phyloP scores from a whole-genome alignment of 345 rosid species.

The Eucalyptus curtisii region DNA sequence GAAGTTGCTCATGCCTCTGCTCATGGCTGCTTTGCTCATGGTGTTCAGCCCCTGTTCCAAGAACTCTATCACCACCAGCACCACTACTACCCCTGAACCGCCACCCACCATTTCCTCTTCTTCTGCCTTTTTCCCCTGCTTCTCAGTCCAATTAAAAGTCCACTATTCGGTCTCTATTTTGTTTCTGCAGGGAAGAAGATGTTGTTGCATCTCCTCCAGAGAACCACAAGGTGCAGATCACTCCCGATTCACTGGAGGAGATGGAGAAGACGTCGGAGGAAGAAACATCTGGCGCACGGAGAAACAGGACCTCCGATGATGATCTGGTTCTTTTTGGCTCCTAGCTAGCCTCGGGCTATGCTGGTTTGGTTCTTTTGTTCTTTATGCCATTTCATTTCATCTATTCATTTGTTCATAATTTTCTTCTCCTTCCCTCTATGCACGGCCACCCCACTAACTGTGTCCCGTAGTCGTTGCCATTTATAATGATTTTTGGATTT shows the following conservation, averaged over 20 bases:
- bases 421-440: neutral
- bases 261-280: neutral
- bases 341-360: neutral
- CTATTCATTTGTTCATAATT: neutral
- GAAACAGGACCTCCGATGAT: neutral
- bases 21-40: conserved; percentile 24
- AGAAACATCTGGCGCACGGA: neutral
- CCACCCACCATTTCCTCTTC: neutral
- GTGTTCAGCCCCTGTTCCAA: conserved; percentile 13
- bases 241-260: neutral
- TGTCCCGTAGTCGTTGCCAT: neutral
- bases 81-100: conserved; percentile 1
- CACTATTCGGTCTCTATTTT: neutral
- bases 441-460: neutral
- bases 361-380: neutral
- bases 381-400: neutral
- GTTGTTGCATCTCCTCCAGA: neutral
- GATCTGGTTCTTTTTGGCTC: neutral
- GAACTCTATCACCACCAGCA: conserved; percentile 13
- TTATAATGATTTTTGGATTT: neutral
- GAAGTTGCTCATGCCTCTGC: conserved; percentile 15
- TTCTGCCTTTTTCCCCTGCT: neutral
- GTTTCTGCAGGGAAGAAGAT: neutral
- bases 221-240: neutral
- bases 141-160: neutral